Evolutionary conservation across 345 rosid genomes (phyloP).

Genomic region (Populus tremula): DNA sequence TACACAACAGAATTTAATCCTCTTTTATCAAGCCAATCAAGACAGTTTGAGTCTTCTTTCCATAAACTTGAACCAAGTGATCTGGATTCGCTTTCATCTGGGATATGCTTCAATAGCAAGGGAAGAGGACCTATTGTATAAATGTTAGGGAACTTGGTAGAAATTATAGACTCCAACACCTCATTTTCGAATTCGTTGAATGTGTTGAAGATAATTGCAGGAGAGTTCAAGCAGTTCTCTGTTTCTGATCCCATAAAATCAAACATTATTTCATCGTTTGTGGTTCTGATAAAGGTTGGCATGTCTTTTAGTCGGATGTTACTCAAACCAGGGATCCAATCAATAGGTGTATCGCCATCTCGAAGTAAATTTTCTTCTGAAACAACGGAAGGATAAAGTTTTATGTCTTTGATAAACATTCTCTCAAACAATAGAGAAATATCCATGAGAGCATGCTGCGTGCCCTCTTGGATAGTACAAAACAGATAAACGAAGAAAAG

Average conservation of each 20-base stretch:
- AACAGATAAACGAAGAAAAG: background rate
- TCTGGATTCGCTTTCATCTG: background rate
- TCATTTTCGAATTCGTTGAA: constrained; percentile 18
- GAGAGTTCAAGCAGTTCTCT: constrained; percentile 24
- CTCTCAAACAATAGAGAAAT: background rate
- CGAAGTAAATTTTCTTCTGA: constrained; percentile 32
- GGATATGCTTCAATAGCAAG: constrained; percentile 28
- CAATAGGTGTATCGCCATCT: constrained; percentile 30
- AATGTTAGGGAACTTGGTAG: constrained; percentile 19
- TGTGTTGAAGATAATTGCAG: constrained; percentile 30
- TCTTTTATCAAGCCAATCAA: constrained; percentile 28
- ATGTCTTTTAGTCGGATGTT: constrained; percentile 39
- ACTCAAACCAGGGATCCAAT: constrained; percentile 43
- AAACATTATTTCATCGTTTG: constrained; percentile 33
- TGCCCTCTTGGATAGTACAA: background rate
- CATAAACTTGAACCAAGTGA: constrained; percentile 26
- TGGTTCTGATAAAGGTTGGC: constrained; percentile 32
- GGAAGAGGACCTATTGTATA: constrained; percentile 36
- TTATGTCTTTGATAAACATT: background rate
- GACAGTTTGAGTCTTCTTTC: constrained; percentile 30
- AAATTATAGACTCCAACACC: constrained; percentile 24
- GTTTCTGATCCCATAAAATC: constrained; percentile 13
- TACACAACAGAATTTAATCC: constrained; percentile 25
- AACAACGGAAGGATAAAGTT: background rate
- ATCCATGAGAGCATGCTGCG: background rate